Evolutionary conservation across 192 early-diverging fungal genomes (phyloP).

Genomic region (Coemansia sp.): DNA sequence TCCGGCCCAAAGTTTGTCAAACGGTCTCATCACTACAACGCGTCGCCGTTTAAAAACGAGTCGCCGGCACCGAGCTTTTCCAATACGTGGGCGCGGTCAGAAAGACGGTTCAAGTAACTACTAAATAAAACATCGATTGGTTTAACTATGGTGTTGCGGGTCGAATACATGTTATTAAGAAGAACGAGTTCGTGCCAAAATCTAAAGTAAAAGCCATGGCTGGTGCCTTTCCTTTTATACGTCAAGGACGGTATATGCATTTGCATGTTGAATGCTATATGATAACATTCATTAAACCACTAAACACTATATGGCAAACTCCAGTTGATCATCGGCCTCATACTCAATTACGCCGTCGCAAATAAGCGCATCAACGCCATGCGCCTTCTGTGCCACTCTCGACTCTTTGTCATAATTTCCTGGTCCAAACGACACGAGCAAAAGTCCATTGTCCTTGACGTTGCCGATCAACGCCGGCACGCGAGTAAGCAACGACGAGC

Average conservation of each 20-base stretch:
- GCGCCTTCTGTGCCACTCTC: constrained; percentile 70
- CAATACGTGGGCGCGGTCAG: constrained; percentile 17
- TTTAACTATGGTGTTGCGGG: no score
- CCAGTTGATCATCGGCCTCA: constrained; percentile 29
- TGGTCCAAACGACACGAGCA: constrained; percentile 88
- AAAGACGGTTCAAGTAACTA: constrained; percentile 22
- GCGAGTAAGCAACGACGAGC: constrained; percentile 85
- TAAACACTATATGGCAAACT: constrained; percentile 21
- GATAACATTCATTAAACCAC: no score
- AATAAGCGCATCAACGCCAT: constrained; percentile 92
- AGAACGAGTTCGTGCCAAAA: no score
- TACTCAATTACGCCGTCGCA: constrained; percentile 63
- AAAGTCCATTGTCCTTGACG: constrained; percentile 89
- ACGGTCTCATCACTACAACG: constrained; percentile 36
- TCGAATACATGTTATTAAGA: no score
- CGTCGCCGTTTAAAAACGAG: constrained; percentile 13
- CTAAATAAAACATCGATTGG: not conserved
- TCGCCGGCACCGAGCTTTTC: constrained; percentile 1
- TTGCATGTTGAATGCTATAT: no score
- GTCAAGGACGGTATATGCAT: no score
- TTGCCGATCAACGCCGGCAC: constrained; percentile 88
- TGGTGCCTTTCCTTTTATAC: no score
- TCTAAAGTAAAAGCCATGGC: no score
- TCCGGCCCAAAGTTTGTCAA: constrained; percentile 47
- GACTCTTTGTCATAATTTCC: constrained; percentile 65